These are phyloP conservation scores for Digitaria exilis DNA, from an alignment of 202 grass and related monocot species.

Conservation along the genomic window DNA sequence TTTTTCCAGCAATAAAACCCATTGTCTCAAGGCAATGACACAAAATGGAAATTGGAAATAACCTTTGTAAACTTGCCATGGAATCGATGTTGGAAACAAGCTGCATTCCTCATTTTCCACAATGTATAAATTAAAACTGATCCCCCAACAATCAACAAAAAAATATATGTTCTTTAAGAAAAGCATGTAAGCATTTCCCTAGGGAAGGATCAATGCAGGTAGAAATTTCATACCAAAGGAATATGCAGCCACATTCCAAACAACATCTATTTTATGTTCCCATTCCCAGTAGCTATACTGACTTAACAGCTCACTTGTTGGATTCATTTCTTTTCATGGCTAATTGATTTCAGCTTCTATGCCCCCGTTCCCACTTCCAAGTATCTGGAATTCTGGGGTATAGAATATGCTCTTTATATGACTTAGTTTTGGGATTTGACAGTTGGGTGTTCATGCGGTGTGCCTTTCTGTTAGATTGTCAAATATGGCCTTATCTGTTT, in stretches of 20 bases:
- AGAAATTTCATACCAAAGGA: neutral
- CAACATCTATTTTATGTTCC: neutral
- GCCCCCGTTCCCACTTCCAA: neutral
- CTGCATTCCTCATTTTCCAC: neutral
- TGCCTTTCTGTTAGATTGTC: neutral
- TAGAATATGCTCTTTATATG: neutral
- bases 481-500: slow-evolving; percentile 7
- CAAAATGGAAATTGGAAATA: neutral
- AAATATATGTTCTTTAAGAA: neutral
- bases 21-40: neutral
- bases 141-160: neutral
- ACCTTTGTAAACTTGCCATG: neutral
- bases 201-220: neutral
- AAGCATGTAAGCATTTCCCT: neutral
- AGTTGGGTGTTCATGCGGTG: neutral
- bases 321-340: neutral
- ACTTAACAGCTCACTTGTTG: neutral
- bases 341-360: neutral
- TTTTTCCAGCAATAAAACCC: neutral
- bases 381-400: slow-evolving; percentile 23
- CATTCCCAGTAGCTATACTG: neutral
- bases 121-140: neutral
- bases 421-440: neutral
- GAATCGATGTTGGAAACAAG: neutral
- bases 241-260: neutral